Percentiles rank a stretch among this genome's conserved stretches.
phyloP scores from a whole-genome alignment of 1,139 yeast genomes.

The Kluyveromyces sp. region DNA sequence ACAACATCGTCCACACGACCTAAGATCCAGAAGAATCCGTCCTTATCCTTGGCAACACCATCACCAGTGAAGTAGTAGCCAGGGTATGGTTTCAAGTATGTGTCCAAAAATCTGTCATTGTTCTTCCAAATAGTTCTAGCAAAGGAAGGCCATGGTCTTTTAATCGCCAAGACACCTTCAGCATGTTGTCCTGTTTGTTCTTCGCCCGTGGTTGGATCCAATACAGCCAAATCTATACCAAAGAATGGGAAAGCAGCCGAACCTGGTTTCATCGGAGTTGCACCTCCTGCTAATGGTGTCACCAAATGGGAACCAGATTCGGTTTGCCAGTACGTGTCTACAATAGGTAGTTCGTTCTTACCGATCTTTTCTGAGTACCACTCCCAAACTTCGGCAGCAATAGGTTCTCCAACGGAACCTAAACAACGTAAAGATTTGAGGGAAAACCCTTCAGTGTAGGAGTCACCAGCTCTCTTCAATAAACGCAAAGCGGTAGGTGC shows the following conservation, averaged over 20 bases:
- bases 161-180: slow-evolving; percentile 69
- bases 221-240: slow-evolving; percentile 60
- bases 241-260: slow-evolving; percentile 73
- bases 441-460: slow-evolving; percentile 55
- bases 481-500: slow-evolving; percentile 87
- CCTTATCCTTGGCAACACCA: slow-evolving; percentile 73
- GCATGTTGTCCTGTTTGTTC: slow-evolving; percentile 55
- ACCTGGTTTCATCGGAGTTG: slow-evolving; percentile 73
- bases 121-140: slow-evolving; percentile 71
- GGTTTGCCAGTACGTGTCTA: slow-evolving; percentile 82
- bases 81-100: slow-evolving; percentile 63
- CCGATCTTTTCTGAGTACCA: slow-evolving; percentile 83
- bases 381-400: slow-evolving; percentile 89
- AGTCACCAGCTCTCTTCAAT: slow-evolving; percentile 74
- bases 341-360: slow-evolving; percentile 62
- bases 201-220: slow-evolving; percentile 66
- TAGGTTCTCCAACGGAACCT: slow-evolving; percentile 90
- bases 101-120: slow-evolving; percentile 58
- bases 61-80: slow-evolving; percentile 72
- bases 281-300: slow-evolving; percentile 54
- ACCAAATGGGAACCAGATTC: slow-evolving; percentile 72
- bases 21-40: slow-evolving; percentile 72
- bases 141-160: slow-evolving; percentile 72
- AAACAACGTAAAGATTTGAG: slow-evolving; percentile 60
- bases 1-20: slow-evolving; percentile 83